phyloP scores from a whole-genome alignment of 345 rosid genomes.

The Euphorbia peplus region DNA sequence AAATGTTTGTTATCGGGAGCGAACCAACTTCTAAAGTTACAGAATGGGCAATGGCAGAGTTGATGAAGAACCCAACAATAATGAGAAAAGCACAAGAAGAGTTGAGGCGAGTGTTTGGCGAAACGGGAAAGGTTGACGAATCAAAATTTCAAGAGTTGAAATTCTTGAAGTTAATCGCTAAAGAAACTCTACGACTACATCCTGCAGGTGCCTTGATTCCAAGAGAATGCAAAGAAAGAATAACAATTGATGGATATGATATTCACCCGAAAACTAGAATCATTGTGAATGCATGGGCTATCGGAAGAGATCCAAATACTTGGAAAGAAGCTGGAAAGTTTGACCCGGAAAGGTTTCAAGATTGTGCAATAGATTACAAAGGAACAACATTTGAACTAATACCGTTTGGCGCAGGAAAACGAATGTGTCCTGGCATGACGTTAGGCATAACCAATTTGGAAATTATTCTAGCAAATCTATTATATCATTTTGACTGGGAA shows the following conservation, averaged over 20 bases:
- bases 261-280: constrained; percentile 4
- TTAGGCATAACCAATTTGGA: constrained; percentile 18
- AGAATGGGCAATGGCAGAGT: too few species aligned
- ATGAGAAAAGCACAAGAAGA: constrained; percentile 28
- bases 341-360: constrained; percentile 21
- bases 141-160: constrained; percentile 8
- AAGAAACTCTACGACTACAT: constrained; percentile 17
- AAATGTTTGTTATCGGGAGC: neutral
- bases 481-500: constrained; percentile 33
- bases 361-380: constrained; percentile 15
- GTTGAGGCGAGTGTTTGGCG: constrained; percentile 19
- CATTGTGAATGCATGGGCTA: too few species aligned
- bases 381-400: constrained; percentile 20
- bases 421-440: constrained; percentile 25
- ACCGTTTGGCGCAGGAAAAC: constrained; percentile 31
- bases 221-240: constrained; percentile 7
- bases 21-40: neutral
- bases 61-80: constrained; percentile 23
- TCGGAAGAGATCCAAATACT: constrained; percentile 15
- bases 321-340: constrained; percentile 22
- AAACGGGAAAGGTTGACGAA: constrained; percentile 17
- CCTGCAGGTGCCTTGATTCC: constrained; percentile 13
- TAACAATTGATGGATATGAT: constrained; percentile 8
- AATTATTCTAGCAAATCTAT: constrained; percentile 11
- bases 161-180: constrained; percentile 5